Conservation (phyloP, 1,284 basidiomycete species). For the Lignosus rhinocerotis region DNA sequence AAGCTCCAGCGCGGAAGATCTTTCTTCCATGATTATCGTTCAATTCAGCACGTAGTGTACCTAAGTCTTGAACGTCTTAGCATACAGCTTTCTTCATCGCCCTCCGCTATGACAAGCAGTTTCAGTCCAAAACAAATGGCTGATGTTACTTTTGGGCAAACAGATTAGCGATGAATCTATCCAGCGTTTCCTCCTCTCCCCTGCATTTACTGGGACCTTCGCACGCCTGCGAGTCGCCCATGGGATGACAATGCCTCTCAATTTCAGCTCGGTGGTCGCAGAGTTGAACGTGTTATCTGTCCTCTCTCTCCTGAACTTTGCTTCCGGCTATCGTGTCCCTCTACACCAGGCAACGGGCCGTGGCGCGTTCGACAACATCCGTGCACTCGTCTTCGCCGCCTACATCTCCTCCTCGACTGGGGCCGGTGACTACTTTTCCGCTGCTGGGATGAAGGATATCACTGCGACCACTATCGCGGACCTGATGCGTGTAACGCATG, state of each 20-base stretch:
- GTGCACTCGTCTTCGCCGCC: slow-evolving; percentile 68
- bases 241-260: slow-evolving; percentile 74
- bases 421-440: slow-evolving; percentile 59
- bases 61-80: too few species aligned
- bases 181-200: slow-evolving; percentile 60
- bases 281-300: slow-evolving; percentile 76
- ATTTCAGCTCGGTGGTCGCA: slow-evolving; percentile 66
- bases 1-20: too few species aligned
- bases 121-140: not conserved
- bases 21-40: too few species aligned
- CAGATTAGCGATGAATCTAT: slow-evolving; percentile 61
- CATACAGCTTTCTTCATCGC: too few species aligned
- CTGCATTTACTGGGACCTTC: slow-evolving; percentile 64
- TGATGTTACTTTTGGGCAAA: not conserved
- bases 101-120: not conserved
- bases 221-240: slow-evolving; percentile 60
- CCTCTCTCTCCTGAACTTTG: slow-evolving; percentile 79
- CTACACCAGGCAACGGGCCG: slow-evolving; percentile 69
- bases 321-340: slow-evolving; percentile 72
- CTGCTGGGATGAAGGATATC: slow-evolving; percentile 62
- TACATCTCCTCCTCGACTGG: slow-evolving; percentile 62
- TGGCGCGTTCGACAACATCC: slow-evolving; percentile 81
- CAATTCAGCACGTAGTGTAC: too few species aligned
- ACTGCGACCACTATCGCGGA: slow-evolving; percentile 63
- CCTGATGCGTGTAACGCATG: slow-evolving; percentile 58